Percentiles rank a stretch among this genome's conserved stretches.
Evolutionary conservation across 2,329 filamentous ascomycete species (phyloP).

Genomic region (Ophiosphaerella herpotricha): DNA sequence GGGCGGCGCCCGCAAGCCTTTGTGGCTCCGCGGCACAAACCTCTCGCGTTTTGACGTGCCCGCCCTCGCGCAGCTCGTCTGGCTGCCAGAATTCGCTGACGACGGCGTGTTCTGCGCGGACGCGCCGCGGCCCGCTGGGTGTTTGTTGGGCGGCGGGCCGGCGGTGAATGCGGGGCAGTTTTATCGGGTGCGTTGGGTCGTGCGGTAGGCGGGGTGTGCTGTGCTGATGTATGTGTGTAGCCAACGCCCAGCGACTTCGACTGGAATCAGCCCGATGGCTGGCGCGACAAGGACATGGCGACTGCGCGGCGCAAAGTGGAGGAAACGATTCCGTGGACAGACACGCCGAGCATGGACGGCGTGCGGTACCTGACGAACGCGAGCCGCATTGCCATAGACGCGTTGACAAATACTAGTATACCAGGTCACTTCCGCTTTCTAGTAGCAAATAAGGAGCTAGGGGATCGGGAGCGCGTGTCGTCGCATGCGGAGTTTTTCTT

Average conservation of each 20-base stretch:
- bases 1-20: constrained; percentile 59
- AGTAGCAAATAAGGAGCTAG: constrained; percentile 60
- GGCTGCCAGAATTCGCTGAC: constrained; percentile 61
- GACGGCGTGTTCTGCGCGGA: constrained; percentile 58
- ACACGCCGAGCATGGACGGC: constrained; percentile 65
- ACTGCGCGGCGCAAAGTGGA: constrained; percentile 65
- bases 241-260: constrained; percentile 68
- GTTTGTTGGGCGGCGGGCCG: constrained; percentile 67
- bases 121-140: constrained; percentile 68
- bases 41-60: constrained; percentile 71
- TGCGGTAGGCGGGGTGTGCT: no score
- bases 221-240: constrained; percentile 32
- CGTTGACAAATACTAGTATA: constrained; percentile 48
- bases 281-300: constrained; percentile 65
- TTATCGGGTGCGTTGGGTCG: constrained; percentile 46
- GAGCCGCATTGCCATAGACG: constrained; percentile 62
- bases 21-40: constrained; percentile 63
- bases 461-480: constrained; percentile 62
- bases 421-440: constrained; percentile 64
- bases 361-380: constrained; percentile 65
- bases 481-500: constrained; percentile 67
- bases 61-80: constrained; percentile 69
- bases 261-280: constrained; percentile 59
- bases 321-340: constrained; percentile 67
- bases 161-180: constrained; percentile 69